A percentile compares a stretch with the other conserved stretches of the same genome.
Conservation (phyloP, 192 early-diverging fungal species). For the Linnemannia elongata region DNA sequence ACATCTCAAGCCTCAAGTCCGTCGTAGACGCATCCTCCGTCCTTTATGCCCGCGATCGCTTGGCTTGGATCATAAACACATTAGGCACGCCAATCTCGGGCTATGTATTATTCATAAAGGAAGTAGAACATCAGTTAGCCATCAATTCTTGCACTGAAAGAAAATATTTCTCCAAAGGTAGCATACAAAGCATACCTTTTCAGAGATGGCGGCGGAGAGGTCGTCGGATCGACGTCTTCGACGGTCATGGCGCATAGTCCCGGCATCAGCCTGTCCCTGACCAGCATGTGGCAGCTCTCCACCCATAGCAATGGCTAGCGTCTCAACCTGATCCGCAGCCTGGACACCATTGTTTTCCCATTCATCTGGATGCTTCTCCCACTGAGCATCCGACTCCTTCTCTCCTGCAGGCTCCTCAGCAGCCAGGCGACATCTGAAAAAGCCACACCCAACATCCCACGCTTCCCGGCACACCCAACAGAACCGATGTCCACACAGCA, state of each 20-base stretch:
- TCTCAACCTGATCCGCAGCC: conserved; percentile 3
- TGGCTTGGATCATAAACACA: conserved; percentile 67
- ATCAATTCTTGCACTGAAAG: not conserved
- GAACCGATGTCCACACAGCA: conserved; percentile 73
- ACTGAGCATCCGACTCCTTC: not conserved
- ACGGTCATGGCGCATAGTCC: conserved; percentile 15
- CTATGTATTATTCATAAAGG: conserved; percentile 32
- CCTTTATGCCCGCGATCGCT: conserved; percentile 32
- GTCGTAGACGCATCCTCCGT: not conserved
- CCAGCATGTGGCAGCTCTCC: conserved; percentile 2
- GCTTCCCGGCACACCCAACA: conserved; percentile 73
- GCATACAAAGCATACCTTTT: conserved; percentile 5
- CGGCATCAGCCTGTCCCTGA: not conserved
- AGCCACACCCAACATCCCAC: conserved; percentile 74
- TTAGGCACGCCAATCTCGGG: conserved; percentile 75
- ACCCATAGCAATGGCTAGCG: not conserved
- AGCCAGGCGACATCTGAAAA: conserved; percentile 65
- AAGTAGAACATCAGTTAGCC: not conserved
- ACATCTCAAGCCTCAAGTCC: not conserved
- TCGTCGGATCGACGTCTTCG: conserved; percentile 15
- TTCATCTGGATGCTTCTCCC: conserved; percentile 1
- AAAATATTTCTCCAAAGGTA: not conserved
- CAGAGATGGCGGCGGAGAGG: not conserved
- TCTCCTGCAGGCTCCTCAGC: not conserved
- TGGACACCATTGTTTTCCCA: not conserved